Evolutionary conservation across 441 rosid species (phyloP), one percentile per base, ranked within the genome.

Genomic region (Manihot esculenta): DNA sequence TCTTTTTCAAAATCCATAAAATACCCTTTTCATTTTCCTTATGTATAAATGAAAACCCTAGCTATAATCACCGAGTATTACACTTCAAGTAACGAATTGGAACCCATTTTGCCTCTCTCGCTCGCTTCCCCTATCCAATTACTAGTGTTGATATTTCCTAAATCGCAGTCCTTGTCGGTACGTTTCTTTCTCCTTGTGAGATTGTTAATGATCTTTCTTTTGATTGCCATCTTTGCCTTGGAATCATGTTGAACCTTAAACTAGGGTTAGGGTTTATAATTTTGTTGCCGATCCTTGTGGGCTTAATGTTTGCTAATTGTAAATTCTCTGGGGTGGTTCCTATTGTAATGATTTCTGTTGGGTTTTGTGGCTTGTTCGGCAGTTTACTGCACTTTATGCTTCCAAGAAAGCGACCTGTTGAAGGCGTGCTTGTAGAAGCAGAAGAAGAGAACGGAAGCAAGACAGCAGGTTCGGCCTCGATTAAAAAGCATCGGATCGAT

Each of bases 361-460:
- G 76, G n/a, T 57, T 78, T 74, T 80, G 72, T 81, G 71, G 73
- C 70, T 64, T 83, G 69, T 79, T 85, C 64, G 79, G 79, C 82
- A 79, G 86, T 72, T 77, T 76, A 41, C 62, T 81, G 69, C 78
- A 73, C 87, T 85, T 80, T 84, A 82, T 86, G 86, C 86, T 84
- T 84, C 87, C 89, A 67, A 78, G 71, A 72, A 84, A 77, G 84
- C 81, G 89, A 78, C 76, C 81, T 30, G 83, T 76, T 58, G 83
- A 82, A 72, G 77, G 51, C 75, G 72, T 65, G 68, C 69, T 76
- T 55, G 81, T 72, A 51, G 75, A 57, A 67, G 79, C 42, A 69
- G 75, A 55, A 76, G 79, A 65, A 59, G 55, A 76, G 26, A 72
- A 58, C 63, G 11, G 74, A 44, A 59, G 53, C 13, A 23, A 73